Conservation (phyloP, 495 filamentous ascomycete genomes). For the Apiosordaria backusii region DNA sequence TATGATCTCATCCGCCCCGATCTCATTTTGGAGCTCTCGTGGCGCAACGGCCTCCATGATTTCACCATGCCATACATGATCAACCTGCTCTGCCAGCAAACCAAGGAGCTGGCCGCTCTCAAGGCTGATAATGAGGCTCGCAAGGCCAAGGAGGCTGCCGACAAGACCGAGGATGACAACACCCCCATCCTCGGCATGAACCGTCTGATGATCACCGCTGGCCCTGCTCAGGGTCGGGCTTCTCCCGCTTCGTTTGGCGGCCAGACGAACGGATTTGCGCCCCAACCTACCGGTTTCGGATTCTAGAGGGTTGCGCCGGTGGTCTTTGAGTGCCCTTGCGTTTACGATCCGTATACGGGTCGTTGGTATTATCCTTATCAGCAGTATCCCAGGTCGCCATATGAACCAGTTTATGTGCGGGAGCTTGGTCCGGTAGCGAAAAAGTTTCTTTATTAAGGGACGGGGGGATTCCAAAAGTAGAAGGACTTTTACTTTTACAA, state of each 20-base stretch:
- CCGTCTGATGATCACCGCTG: constrained; percentile 97
- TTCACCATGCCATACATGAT: constrained; percentile 99
- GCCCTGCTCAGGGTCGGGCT: constrained; percentile 53
- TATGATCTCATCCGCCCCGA: constrained; percentile 95
- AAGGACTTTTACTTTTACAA: neutral
- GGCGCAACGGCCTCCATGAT: constrained; percentile 91
- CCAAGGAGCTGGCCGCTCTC: constrained; percentile 73
- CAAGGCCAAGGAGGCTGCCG: constrained; percentile 79
- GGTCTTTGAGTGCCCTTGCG: constrained; percentile 22
- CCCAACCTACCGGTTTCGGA: constrained; percentile 71
- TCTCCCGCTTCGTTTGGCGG: constrained; percentile 59
- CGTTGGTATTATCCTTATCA: constrained; percentile 24
- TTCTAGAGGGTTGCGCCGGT: constrained; percentile 38
- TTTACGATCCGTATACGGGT: constrained; percentile 20
- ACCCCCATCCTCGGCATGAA: constrained; percentile 88
- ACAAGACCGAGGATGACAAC: constrained; percentile 86
- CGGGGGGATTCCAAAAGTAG: neutral
- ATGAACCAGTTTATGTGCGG: constrained; percentile 14
- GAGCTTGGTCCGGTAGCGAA: constrained; percentile 6
- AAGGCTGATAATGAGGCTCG: constrained; percentile 98
- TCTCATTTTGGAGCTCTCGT: constrained; percentile 91
- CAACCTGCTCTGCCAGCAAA: constrained; percentile 90
- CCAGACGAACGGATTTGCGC: constrained; percentile 75
- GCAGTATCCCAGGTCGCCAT: constrained; percentile 1
- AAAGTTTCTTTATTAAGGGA: neutral